A percentile compares a stretch with the other conserved stretches of the same genome.
phyloP scores from a whole-genome alignment of 441 rosid species.

The Bocquillonia castaneifolia region DNA sequence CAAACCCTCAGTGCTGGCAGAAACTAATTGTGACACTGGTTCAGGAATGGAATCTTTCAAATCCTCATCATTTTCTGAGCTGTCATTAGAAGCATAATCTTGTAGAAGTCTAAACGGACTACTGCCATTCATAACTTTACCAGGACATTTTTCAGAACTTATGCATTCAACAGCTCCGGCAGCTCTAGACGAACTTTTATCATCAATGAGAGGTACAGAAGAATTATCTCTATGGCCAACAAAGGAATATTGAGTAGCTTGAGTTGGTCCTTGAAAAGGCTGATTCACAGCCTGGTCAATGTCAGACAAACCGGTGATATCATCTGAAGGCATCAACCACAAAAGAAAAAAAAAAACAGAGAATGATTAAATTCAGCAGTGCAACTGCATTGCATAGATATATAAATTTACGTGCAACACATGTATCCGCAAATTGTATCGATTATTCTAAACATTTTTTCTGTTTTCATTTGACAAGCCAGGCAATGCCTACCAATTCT shows the following conservation, averaged over 20 bases:
- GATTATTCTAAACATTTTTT: neutral
- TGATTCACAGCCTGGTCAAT: conserved; percentile 30
- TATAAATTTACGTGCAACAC: neutral
- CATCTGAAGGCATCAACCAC: conserved; percentile 47
- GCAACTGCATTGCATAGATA: neutral
- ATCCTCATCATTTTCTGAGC: conserved; percentile 33
- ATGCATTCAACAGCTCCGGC: conserved; percentile 21
- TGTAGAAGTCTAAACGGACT: conserved; percentile 48
- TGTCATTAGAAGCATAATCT: conserved; percentile 47
- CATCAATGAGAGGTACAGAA: conserved; percentile 9
- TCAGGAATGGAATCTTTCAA: conserved; percentile 13
- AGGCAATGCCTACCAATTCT: neutral
- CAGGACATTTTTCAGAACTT: conserved; percentile 19
- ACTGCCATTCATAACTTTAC: conserved; percentile 24
- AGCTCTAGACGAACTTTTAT: conserved; percentile 11
- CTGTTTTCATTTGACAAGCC: neutral
- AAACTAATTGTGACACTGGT: conserved; percentile 17
- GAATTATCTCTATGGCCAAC: conserved; percentile 22
- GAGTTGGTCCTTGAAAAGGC: conserved; percentile 23
- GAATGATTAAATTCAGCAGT: conserved; percentile 9
- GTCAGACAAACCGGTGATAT: conserved; percentile 47
- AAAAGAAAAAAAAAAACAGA: conserved; percentile 6
- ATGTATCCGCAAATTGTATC: neutral
- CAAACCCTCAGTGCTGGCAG: conserved; percentile 13
- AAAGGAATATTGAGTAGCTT: conserved; percentile 20